Percentiles rank a stretch among this genome's conserved stretches.
These are phyloP conservation scores for Nannizziopsis arthrosporioides DNA, from an alignment of 2,329 filamentous ascomycete species.

Conservation along the genomic window DNA sequence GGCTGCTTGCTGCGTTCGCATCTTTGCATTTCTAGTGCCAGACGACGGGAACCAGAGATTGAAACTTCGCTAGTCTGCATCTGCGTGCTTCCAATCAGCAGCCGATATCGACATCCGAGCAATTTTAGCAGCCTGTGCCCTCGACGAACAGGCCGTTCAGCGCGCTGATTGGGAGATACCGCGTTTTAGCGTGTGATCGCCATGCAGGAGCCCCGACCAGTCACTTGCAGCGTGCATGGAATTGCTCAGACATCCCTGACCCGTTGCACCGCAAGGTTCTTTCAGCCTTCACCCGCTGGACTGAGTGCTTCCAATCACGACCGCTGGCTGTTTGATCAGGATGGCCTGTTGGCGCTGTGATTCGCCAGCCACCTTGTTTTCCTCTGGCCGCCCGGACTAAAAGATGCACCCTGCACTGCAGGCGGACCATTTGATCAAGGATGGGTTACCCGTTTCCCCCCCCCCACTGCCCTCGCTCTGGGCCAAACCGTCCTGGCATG, in stretches of 20 bases:
- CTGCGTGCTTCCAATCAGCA: not conserved
- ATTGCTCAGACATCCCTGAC: not conserved
- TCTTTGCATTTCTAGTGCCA: not conserved
- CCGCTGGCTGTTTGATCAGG: not conserved
- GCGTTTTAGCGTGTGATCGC: conserved; percentile 4
- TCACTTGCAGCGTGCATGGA: not conserved
- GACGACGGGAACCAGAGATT: not conserved
- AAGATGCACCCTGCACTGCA: not conserved
- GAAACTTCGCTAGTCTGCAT: not conserved
- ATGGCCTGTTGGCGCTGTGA: not conserved
- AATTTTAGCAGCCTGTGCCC: not conserved
- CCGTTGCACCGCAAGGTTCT: not conserved
- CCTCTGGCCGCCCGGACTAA: conserved; percentile 7
- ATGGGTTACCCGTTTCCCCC: not conserved
- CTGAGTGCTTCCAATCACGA: not conserved
- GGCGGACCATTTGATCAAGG: not conserved
- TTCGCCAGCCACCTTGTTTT: not conserved
- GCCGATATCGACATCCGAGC: not conserved
- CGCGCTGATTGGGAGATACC: conserved; percentile 1
- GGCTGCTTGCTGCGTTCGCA: too few species aligned
- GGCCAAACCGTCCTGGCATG: not conserved
- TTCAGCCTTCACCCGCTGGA: not conserved
- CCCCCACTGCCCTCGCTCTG: not conserved
- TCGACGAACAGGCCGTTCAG: not conserved
- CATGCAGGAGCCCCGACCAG: conserved; percentile 2